Base-by-base conservation (phyloP, 768 basidiomycete species). In the Leccinum incarnatum region DNA sequence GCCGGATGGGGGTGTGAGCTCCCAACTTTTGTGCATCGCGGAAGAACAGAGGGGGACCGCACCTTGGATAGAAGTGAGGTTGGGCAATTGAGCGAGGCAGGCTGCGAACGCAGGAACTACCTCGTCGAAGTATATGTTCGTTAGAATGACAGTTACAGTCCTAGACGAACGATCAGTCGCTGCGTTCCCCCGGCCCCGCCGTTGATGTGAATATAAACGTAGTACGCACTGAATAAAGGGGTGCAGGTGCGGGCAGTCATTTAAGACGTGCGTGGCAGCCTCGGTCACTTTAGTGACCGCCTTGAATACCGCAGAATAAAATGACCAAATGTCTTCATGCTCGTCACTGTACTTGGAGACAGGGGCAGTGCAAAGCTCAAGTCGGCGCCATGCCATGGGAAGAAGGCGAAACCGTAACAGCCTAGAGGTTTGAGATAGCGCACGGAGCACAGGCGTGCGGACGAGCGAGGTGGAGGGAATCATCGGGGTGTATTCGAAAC, bases 11-110 rank as follows among this genome's bases (percentile, higher is more conserved):
- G 11, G 15, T 15, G 19, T 45, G 42, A 19, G 42, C 42, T 25
- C 47, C 2, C 11, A 27, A 48, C 7, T 4, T 15, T 15, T 25
- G 25, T 48, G 19, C 42, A 42, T 19, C n/a, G n/a, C 42, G 10
- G 12, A 25, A 48, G 47, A 48, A 15, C n/a, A 27, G 15, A 48
- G 8, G 25, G 14, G 14, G 23, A 48, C 5, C 4, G 47, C 12
- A 56, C 66, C 48, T 56, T 67, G 60, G 10, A 59, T 53, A 17
- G 49, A n/a, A 5, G 54, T 21, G n/a, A 65, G 55, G 15, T 62
- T 64, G 29, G 62, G 54, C 3, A 54, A 7, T 7, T 25, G 48
- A 1, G 47, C 42, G 10, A 59, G 60, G 46, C 54, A 55, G 17
- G 45, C 36, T 47, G 48, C 62, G 27, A 70, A 49, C 15, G 25